phyloP scores from a whole-genome alignment of 2,329 filamentous ascomycete species.

The Bertia moriformis region DNA sequence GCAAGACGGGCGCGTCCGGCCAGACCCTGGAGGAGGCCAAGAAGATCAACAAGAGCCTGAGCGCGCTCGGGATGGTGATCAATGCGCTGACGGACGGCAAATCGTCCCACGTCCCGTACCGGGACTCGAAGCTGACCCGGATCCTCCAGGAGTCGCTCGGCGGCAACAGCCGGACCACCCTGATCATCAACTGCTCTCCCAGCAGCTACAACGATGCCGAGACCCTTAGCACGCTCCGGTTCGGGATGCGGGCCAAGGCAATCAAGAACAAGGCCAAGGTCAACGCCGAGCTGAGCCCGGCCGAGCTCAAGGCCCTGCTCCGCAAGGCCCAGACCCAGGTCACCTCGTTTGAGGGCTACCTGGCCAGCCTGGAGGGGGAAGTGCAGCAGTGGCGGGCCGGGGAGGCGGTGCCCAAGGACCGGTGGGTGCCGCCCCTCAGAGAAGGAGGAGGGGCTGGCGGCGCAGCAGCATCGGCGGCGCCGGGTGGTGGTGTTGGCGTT shows the following conservation, averaged over 20 bases:
- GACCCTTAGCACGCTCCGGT: constrained; percentile 79
- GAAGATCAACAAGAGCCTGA: constrained; percentile 99
- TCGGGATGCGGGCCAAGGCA: constrained; percentile 89
- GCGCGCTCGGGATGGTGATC: constrained; percentile 96
- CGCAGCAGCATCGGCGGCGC: not conserved
- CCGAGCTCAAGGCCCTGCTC: constrained; percentile 83
- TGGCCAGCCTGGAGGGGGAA: constrained; percentile 69
- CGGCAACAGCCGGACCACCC: constrained; percentile 93
- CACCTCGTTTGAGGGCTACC: constrained; percentile 76
- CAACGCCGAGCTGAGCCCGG: constrained; percentile 90
- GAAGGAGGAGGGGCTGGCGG: too few relatives aligned
- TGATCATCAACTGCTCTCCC: constrained; percentile 98
- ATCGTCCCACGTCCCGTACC: constrained; percentile 88
- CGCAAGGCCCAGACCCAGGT: constrained; percentile 85
- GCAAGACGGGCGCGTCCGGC: constrained; percentile 93
- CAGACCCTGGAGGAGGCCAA: constrained; percentile 96
- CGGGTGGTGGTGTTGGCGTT: too few relatives aligned
- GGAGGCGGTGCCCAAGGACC: constrained; percentile 76
- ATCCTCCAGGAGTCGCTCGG: constrained; percentile 94
- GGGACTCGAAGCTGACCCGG: constrained; percentile 93
- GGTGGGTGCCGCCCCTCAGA: constrained; percentile 67
- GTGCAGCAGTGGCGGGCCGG: constrained; percentile 77
- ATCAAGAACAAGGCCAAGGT: constrained; percentile 99
- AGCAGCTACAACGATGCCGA: constrained; percentile 96
- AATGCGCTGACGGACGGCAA: constrained; percentile 93